A percentile compares a stretch with the other conserved stretches of the same genome.
phyloP scores from a whole-genome alignment of 768 basidiomycete species.

The Pleurotus citrinopileatus region DNA sequence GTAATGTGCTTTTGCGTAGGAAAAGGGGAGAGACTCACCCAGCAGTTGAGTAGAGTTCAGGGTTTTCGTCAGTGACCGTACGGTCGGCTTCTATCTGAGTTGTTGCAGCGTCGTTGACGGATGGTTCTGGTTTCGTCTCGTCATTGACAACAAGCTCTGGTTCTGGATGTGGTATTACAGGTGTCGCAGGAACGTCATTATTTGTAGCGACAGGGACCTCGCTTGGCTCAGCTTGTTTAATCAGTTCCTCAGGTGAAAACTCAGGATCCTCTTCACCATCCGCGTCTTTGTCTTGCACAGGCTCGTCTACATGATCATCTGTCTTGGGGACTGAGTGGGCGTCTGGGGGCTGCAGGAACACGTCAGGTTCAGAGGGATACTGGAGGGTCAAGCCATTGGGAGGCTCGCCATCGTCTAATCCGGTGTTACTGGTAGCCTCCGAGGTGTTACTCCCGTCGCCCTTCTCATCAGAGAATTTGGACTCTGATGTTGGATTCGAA shows the following conservation, averaged over 20 bases:
- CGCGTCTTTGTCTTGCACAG: conserved; percentile 28
- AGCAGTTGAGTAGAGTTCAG: no score
- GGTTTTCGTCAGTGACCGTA: no score
- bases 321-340: not conserved
- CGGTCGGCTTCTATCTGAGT: no score
- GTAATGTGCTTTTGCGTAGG: no score
- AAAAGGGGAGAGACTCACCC: no score
- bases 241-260: conserved; percentile 15
- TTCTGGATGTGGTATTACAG: not conserved
- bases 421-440: no score
- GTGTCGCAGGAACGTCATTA: not conserved
- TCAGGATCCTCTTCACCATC: conserved; percentile 35
- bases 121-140: no score
- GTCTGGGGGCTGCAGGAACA: not conserved
- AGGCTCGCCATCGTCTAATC: conserved; percentile 1
- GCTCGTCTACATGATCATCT: not conserved
- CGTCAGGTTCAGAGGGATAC: conserved; percentile 19
- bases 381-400: conserved; percentile 18
- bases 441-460: no score
- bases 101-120: no score
- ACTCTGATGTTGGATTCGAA: conserved; percentile 22
- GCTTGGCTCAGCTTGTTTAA: not conserved
- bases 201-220: not conserved
- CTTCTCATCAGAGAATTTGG: no score
- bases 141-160: no score